Conservation (phyloP, 441 rosid genomes). For the Corymbia calophylla region DNA sequence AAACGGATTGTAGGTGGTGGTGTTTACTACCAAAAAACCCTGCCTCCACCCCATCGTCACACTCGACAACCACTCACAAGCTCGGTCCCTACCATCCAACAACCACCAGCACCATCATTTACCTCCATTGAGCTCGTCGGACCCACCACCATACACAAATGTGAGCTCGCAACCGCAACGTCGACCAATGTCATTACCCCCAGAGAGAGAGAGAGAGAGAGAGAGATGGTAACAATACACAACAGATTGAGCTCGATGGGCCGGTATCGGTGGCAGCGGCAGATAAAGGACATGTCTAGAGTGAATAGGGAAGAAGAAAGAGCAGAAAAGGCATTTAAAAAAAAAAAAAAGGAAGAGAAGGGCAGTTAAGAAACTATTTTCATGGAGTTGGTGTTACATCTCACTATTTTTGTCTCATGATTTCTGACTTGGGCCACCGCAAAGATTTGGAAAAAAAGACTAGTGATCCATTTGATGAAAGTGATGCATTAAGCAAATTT, state of each 20-base stretch:
- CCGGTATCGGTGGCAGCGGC: too few relatives aligned
- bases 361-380: neutral
- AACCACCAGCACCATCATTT: too few relatives aligned
- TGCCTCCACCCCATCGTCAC: neutral
- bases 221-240: too few relatives aligned
- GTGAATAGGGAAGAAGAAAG: too few relatives aligned
- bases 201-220: neutral
- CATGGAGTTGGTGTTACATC: neutral
- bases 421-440: neutral
- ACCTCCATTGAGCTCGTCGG: too few relatives aligned
- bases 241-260: too few relatives aligned
- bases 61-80: neutral
- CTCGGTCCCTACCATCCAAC: neutral
- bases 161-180: neutral
- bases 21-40: neutral
- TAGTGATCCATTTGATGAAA: neutral
- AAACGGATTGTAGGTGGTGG: neutral
- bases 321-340: too few relatives aligned
- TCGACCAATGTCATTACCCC: neutral
- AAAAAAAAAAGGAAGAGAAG: neutral
- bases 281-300: too few relatives aligned
- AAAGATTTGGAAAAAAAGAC: neutral
- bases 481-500: neutral
- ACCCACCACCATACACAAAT: neutral
- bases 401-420: neutral